Conservation (phyloP, 2,329 filamentous ascomycete genomes). For the Neocucurbitaria cava region DNA sequence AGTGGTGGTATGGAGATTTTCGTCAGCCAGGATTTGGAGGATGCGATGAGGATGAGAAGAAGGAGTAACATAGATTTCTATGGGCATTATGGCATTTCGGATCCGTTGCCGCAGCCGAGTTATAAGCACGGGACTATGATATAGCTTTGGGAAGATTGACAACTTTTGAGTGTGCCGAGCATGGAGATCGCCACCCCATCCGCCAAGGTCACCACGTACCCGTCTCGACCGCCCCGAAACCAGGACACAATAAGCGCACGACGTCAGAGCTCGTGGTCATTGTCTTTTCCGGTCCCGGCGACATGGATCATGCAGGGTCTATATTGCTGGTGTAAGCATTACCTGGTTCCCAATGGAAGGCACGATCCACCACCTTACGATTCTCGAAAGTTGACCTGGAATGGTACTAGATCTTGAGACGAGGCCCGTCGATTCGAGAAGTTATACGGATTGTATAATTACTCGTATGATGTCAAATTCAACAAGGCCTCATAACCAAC, state of each 20-base stretch:
- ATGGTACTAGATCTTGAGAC: too few species aligned
- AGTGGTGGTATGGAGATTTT: slow-evolving; percentile 48
- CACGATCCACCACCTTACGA: too few species aligned
- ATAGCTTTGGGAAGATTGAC: slow-evolving; percentile 10
- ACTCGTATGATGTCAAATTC: too few species aligned
- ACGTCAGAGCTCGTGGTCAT: too few species aligned
- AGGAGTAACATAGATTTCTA: slow-evolving; percentile 46
- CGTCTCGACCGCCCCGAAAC: neutral
- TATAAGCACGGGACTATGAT: slow-evolving; percentile 43
- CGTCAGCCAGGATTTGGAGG: slow-evolving; percentile 40
- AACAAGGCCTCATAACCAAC: too few species aligned
- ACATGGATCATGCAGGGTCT: too few species aligned
- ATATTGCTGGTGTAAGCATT: too few species aligned
- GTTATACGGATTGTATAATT: too few species aligned
- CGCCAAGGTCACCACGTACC: neutral
- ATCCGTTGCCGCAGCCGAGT: slow-evolving; percentile 42
- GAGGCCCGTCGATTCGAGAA: too few species aligned
- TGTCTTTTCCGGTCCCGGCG: too few species aligned
- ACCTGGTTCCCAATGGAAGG: too few species aligned
- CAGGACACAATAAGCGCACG: neutral
- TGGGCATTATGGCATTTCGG: slow-evolving; percentile 43
- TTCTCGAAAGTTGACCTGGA: too few species aligned
- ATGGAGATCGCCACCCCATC: neutral
- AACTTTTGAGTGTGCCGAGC: neutral
- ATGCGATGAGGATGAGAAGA: slow-evolving; percentile 37